phyloP scores from a whole-genome alignment of 2,329 filamentous ascomycete genomes.

The Tolypocladium cylindrosporum region DNA sequence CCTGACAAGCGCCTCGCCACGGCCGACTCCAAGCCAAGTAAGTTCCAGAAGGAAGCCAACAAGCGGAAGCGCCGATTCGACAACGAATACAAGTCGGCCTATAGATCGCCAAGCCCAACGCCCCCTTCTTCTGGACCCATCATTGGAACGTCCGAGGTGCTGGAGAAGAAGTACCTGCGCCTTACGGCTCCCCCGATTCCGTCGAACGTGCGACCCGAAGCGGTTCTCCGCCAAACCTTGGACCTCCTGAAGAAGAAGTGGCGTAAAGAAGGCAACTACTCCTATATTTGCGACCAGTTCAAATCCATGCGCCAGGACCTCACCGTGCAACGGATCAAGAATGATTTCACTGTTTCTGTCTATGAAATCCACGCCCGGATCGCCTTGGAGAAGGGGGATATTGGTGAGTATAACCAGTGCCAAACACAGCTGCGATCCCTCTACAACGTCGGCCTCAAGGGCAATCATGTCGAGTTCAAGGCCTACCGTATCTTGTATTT shows the following conservation, averaged over 20 bases:
- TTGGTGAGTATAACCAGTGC: slow-evolving; percentile 99
- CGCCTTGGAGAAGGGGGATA: slow-evolving; percentile 93
- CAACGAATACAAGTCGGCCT: slow-evolving; percentile 47
- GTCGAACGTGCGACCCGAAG: slow-evolving; percentile 76
- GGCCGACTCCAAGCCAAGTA: slow-evolving; percentile 58
- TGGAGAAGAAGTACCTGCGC: slow-evolving; percentile 93
- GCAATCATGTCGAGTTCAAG: slow-evolving; percentile 91
- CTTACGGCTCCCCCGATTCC: slow-evolving; percentile 84
- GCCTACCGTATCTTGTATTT: slow-evolving; percentile 99
- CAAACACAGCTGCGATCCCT: slow-evolving; percentile 93
- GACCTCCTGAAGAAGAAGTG: slow-evolving; percentile 90
- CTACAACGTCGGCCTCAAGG: slow-evolving; percentile 78
- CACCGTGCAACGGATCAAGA: slow-evolving; percentile 94
- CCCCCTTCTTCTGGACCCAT: slow-evolving; percentile 58
- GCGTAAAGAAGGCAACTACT: slow-evolving; percentile 87
- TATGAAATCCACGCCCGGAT: slow-evolving; percentile 98
- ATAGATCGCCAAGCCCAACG: slow-evolving; percentile 46
- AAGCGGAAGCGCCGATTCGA: slow-evolving; percentile 86
- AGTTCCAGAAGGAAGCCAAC: slow-evolving; percentile 83
- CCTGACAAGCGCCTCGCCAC: slow-evolving; percentile 29
- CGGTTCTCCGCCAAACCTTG: slow-evolving; percentile 71
- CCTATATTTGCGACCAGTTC: slow-evolving; percentile 98
- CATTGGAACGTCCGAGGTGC: slow-evolving; percentile 68
- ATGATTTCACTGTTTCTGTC: slow-evolving; percentile 89
- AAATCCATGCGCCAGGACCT: slow-evolving; percentile 97